A percentile compares a stretch with the other conserved stretches of the same genome.
Conservation (phyloP, 768 basidiomycete species). For the Mycena capillaripes region DNA sequence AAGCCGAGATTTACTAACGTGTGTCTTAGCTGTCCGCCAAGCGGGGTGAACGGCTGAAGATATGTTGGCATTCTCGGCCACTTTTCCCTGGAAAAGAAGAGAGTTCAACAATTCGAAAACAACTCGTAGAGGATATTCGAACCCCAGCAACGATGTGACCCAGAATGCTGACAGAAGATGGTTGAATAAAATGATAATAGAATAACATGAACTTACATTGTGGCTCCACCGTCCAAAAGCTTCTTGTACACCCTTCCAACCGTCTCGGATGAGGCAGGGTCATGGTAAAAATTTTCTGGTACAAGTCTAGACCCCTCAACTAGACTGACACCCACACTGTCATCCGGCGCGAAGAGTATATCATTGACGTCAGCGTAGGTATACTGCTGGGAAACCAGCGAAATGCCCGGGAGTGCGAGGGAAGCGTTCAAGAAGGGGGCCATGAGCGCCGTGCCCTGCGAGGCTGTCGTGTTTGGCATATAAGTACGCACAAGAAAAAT, state of each 20-base stretch:
- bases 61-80: conserved; percentile 50
- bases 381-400: conserved; percentile 12
- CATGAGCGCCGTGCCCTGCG: conserved; percentile 34
- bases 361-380: conserved; percentile 34
- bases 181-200: neutral
- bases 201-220: neutral
- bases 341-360: conserved; percentile 32
- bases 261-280: conserved; percentile 24
- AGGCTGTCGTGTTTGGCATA: conserved; percentile 24
- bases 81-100: conserved; percentile 37
- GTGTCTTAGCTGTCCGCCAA: conserved; percentile 55
- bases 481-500: conserved; percentile 39
- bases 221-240: conserved; percentile 36
- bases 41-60: conserved; percentile 46
- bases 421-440: conserved; percentile 41
- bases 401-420: conserved; percentile 33
- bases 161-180: conserved; percentile 32
- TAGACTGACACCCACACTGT: conserved; percentile 23
- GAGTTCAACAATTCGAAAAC: neutral
- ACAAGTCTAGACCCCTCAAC: conserved; percentile 39
- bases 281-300: conserved; percentile 32
- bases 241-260: conserved; percentile 41
- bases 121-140: conserved; percentile 7
- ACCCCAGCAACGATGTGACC: conserved; percentile 41
- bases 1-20: conserved; percentile 40